Conservation (phyloP, 108 stramenopile species). For the Cyclotella baltica region DNA sequence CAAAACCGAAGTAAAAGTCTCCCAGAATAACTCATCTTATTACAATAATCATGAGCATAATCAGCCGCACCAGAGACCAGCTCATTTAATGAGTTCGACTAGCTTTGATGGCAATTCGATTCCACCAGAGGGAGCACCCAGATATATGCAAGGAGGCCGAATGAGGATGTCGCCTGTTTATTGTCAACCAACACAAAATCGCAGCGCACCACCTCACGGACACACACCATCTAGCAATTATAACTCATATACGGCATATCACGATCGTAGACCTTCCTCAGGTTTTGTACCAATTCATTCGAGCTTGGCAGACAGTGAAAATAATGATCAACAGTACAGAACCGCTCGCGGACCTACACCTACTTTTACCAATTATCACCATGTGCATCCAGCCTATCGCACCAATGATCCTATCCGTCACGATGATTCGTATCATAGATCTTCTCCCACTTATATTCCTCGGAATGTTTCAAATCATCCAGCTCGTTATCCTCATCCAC, state of each 20-base stretch:
- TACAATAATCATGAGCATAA: background rate
- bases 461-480: background rate
- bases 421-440: background rate
- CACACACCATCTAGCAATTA: background rate
- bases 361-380: background rate
- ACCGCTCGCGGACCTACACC: background rate
- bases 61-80: background rate
- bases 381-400: background rate
- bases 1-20: background rate
- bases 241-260: background rate
- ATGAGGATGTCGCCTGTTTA: background rate
- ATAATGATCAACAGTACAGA: background rate
- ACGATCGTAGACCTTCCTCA: background rate
- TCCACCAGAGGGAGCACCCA: background rate
- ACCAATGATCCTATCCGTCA: background rate
- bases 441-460: constrained; percentile 1
- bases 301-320: background rate
- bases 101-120: background rate
- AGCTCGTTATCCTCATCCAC: background rate
- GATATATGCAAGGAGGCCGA: background rate
- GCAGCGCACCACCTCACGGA: background rate
- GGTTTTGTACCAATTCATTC: background rate
- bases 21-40: background rate
- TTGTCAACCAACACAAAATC: background rate
- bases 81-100: background rate